These are phyloP conservation scores for Daldinia sp. DNA, from an alignment of 2,329 filamentous ascomycete genomes.

Conservation along the genomic window DNA sequence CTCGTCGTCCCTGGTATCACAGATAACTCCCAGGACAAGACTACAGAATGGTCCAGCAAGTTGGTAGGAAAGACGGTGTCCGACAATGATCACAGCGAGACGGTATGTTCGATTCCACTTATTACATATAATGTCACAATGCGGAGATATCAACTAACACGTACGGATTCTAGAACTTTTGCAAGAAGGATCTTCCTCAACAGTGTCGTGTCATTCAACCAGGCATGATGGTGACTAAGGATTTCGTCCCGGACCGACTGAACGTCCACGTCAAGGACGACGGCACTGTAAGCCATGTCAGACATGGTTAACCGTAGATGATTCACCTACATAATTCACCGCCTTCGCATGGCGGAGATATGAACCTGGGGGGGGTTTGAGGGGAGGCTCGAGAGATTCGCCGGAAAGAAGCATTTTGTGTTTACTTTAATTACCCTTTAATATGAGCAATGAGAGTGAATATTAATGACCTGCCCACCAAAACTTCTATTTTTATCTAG, in stretches of 20 bases:
- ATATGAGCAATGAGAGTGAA: neutral
- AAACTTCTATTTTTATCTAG: neutral
- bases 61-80: constrained; percentile 70
- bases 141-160: constrained; percentile 1
- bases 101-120: constrained; percentile 51
- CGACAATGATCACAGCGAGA: constrained; percentile 60
- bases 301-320: constrained; percentile 61
- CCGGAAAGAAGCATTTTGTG: neutral
- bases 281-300: constrained; percentile 67
- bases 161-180: constrained; percentile 59
- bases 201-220: constrained; percentile 64
- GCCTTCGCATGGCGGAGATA: neutral
- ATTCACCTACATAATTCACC: neutral
- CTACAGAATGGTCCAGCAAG: constrained; percentile 68
- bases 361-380: neutral
- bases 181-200: constrained; percentile 66
- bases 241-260: constrained; percentile 61
- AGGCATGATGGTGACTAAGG: constrained; percentile 65
- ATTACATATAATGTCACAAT: neutral
- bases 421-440: neutral
- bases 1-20: constrained; percentile 69
- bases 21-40: constrained; percentile 53
- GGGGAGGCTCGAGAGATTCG: neutral
- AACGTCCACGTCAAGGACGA: constrained; percentile 68
- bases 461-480: neutral